These are phyloP conservation scores for Pythium monospermum DNA, from an alignment of 352 stramenopile genomes.

Conservation along the genomic window DNA sequence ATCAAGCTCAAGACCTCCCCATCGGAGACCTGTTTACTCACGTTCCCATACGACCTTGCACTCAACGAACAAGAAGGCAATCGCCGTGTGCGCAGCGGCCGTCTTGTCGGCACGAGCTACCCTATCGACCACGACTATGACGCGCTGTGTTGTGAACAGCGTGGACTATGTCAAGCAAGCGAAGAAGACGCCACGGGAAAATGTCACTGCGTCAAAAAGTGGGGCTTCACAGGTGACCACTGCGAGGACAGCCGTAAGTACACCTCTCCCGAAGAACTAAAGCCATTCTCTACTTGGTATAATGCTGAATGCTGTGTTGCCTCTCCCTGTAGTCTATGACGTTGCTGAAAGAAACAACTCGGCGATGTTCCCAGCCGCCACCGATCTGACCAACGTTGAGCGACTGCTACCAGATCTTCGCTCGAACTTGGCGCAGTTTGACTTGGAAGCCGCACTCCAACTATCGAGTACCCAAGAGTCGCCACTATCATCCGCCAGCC, in stretches of 20 bases:
- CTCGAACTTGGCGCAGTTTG: conserved; percentile 34
- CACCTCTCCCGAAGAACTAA: no score
- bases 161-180: conserved; percentile 32
- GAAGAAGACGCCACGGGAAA: conserved; percentile 60
- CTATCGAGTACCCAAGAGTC: neutral
- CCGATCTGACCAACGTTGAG: conserved; percentile 28
- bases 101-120: conserved; percentile 53
- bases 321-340: conserved; percentile 78
- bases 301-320: no score
- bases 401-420: conserved; percentile 47
- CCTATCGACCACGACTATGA: conserved; percentile 74
- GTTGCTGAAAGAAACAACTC: conserved; percentile 41
- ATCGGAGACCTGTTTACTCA: conserved; percentile 31
- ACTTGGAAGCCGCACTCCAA: conserved; percentile 22
- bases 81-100: conserved; percentile 53
- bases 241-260: conserved; percentile 60
- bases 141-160: conserved; percentile 59
- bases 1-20: conserved; percentile 52
- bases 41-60: conserved; percentile 60
- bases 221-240: conserved; percentile 62
- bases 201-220: conserved; percentile 59
- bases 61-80: conserved; percentile 54
- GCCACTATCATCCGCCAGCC: neutral
- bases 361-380: conserved; percentile 30
- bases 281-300: no score